Evolutionary conservation across 2,329 filamentous ascomycete species (phyloP).

Genomic region (Xylaria sp.): DNA sequence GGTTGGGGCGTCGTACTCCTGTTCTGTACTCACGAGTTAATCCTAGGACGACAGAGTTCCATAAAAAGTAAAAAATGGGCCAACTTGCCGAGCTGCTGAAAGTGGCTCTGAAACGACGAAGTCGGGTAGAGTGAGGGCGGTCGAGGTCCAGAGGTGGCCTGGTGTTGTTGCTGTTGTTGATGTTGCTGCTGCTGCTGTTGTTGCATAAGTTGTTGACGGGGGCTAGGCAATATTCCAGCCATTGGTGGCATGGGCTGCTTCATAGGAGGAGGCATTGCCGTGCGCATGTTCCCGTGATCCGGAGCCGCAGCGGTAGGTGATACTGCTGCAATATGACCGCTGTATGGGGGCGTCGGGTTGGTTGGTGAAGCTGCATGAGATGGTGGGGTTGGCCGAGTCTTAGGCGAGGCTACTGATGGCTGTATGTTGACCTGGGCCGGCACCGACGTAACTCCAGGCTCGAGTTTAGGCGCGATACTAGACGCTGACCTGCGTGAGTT

Average conservation of each 20-base stretch:
- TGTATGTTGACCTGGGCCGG: slow-evolving; percentile 59
- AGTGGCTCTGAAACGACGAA: slow-evolving; percentile 87
- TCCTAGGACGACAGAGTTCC: slow-evolving; percentile 74
- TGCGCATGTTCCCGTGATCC: slow-evolving; percentile 60
- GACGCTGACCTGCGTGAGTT: slow-evolving; percentile 77
- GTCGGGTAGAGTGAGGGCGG: slow-evolving; percentile 75
- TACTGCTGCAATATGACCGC: slow-evolving; percentile 52
- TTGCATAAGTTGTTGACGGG: slow-evolving; percentile 52
- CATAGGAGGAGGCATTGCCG: slow-evolving; percentile 54
- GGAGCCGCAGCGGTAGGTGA: slow-evolving; percentile 60
- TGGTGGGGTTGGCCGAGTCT: slow-evolving; percentile 82
- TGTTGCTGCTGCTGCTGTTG: slow-evolving; percentile 47
- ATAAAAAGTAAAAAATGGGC: slow-evolving; percentile 63
- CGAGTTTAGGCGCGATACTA: slow-evolving; percentile 79
- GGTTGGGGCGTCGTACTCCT: slow-evolving; percentile 93
- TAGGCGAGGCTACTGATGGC: slow-evolving; percentile 71
- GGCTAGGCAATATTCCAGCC: slow-evolving; percentile 51
- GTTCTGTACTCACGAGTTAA: slow-evolving; percentile 81
- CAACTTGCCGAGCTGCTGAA: slow-evolving; percentile 93
- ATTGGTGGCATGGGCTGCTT: slow-evolving; percentile 54
- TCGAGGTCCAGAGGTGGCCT: slow-evolving; percentile 56
- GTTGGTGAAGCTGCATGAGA: slow-evolving; percentile 75
- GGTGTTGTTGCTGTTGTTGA: slow-evolving; percentile 38
- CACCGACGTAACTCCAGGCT: slow-evolving; percentile 62
- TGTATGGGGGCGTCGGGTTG: slow-evolving; percentile 58